A percentile compares a stretch with the other conserved stretches of the same genome.
Conservation (phyloP, 305 asterid species). For the Rubia tinctorum region DNA sequence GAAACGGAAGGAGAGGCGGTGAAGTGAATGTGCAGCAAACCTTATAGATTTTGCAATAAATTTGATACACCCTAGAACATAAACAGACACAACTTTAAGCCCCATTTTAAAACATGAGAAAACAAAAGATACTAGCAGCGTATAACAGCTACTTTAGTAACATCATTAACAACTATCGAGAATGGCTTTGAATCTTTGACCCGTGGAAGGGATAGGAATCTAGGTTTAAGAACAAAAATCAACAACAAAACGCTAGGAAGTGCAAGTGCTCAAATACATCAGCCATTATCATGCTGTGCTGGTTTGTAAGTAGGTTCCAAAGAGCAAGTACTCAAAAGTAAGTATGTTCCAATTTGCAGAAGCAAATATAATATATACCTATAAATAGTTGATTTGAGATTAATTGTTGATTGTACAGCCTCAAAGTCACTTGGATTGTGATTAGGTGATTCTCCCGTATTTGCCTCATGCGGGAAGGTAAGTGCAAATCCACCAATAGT, state of each 20-base stretch:
- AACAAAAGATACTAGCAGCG: background rate
- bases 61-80: background rate
- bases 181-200: background rate
- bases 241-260: background rate
- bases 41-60: background rate
- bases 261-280: background rate
- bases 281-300: background rate
- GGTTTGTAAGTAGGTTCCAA: constrained; percentile 6
- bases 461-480: constrained; percentile 45
- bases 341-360: background rate
- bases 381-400: constrained; percentile 78
- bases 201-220: background rate
- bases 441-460: constrained; percentile 22
- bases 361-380: constrained; percentile 49
- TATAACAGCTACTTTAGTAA: background rate
- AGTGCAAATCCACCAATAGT: constrained; percentile 91
- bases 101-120: background rate
- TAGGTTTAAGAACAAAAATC: background rate
- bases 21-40: background rate
- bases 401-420: constrained; percentile 66
- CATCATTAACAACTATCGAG: background rate
- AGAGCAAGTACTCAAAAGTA: constrained; percentile 2
- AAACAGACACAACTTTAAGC: background rate
- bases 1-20: background rate
- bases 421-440: constrained; percentile 40